Conservation (phyloP, 495 filamentous ascomycete species). For the Wilcoxina mikolae region DNA sequence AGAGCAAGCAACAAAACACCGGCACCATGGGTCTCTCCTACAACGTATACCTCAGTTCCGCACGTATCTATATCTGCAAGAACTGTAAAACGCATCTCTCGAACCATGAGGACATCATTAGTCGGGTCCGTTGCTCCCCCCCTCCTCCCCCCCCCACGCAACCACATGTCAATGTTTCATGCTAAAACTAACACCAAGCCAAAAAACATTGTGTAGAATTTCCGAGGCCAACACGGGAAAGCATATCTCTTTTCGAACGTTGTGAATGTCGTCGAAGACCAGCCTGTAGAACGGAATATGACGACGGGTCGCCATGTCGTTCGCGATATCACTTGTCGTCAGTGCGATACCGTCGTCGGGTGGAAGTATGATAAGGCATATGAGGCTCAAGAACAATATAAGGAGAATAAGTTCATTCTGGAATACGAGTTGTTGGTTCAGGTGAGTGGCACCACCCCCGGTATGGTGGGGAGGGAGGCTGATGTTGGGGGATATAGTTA, state of each 20-base stretch:
- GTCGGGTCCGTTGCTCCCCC: conserved; percentile 42
- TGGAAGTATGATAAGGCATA: conserved; percentile 99
- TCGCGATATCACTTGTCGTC: conserved; percentile 74
- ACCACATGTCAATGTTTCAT: neutral
- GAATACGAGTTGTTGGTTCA: conserved; percentile 66
- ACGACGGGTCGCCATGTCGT: conserved; percentile 94
- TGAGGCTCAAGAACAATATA: conserved; percentile 86
- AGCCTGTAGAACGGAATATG: conserved; percentile 88
- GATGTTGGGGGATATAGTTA: no score
- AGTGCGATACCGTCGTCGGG: conserved; percentile 82
- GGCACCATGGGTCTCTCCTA: conserved; percentile 82
- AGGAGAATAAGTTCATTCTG: conserved; percentile 95
- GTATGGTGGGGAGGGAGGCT: no score
- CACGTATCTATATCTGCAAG: conserved; percentile 90
- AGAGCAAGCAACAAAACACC: neutral
- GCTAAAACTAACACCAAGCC: neutral
- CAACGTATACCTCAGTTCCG: conserved; percentile 84
- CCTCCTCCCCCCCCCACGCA: conserved; percentile 5
- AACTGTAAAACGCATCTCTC: conserved; percentile 88
- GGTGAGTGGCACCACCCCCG: conserved; percentile 16
- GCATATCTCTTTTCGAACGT: conserved; percentile 91
- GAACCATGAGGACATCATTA: conserved; percentile 91
- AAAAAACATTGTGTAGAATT: conserved; percentile 51
- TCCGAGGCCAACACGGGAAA: conserved; percentile 96
- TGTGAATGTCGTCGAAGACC: conserved; percentile 70